Evolutionary conservation across 2,329 filamentous ascomycete genomes (phyloP).

Genomic region (Apiospora arundinis): DNA sequence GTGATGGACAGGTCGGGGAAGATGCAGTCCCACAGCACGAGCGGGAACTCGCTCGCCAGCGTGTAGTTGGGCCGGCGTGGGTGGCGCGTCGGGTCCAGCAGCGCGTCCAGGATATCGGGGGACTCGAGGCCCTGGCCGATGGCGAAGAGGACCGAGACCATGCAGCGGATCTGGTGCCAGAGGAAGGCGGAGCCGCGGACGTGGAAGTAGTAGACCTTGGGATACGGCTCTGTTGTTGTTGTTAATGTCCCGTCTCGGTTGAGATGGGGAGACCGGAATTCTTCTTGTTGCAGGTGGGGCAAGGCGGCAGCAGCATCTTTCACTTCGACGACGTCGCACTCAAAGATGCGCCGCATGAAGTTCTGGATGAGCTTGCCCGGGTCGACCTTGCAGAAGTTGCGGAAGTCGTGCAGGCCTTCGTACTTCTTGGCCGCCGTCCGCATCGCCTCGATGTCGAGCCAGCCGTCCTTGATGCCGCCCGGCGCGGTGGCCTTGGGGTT

Average conservation of each 20-base stretch:
- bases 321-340: constrained; percentile 79
- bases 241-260: neutral
- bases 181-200: constrained; percentile 91
- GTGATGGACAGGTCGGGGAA: constrained; percentile 63
- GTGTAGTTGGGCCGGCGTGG: constrained; percentile 84
- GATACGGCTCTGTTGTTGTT: constrained; percentile 36
- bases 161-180: constrained; percentile 97
- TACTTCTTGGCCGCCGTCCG: constrained; percentile 78
- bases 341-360: constrained; percentile 80
- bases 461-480: constrained; percentile 64
- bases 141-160: constrained; percentile 91
- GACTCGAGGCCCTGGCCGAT: constrained; percentile 87
- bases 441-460: constrained; percentile 90
- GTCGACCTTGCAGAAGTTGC: constrained; percentile 97
- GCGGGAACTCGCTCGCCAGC: constrained; percentile 87
- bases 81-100: constrained; percentile 75
- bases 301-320: constrained; percentile 58
- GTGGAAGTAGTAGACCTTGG: constrained; percentile 85
- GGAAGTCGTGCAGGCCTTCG: constrained; percentile 88
- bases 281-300: constrained; percentile 65
- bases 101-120: constrained; percentile 72
- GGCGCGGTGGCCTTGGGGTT: constrained; percentile 42
- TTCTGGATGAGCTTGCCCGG: constrained; percentile 86
- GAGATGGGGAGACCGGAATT: constrained; percentile 45
- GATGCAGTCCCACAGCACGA: constrained; percentile 95